Evolutionary conservation across 306 rosid species (phyloP), one percentile per base, ranked within the genome.

Genomic region (Castanospermum australe): DNA sequence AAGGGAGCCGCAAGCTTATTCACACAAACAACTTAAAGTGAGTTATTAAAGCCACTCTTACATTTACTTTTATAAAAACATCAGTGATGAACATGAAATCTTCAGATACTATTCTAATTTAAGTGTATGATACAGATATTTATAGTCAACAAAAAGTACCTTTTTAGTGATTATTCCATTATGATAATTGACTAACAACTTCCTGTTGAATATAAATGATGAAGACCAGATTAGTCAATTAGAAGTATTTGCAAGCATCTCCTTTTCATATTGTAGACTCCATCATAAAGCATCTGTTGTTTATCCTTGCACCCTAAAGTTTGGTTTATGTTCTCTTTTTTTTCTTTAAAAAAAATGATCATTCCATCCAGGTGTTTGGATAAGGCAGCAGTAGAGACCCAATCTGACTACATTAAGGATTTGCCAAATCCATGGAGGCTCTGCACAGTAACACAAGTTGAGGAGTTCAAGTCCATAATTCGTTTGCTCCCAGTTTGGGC

Each of bases 371-470:
- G 97, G 65, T 89, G 81, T 87, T 86, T 94, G 61, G 98, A 94
- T 71, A 94, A 92, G 88, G 96, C 96, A 57, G 85, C 92, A 0
- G 87, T 94, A 74, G 85, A 80, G 85, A 82, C 80, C 0, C 64
- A 84, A 62, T 67, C 69, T 2, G 89, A 91, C 63, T 36, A 41
- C 15, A 22, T 6, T 15, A 83, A 83, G 82, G 87, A 28, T 8
- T 12, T 6, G 11, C 67, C 81, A 44, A 87, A 71, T 41, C 88
- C 96, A 5, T 94, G 98, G 97, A 90, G 80, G 42, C 88, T 92
- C 30, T 92, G 94, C 85, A 89, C 97, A 5, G 90, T 94, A n/a
- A 94, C 94, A 52, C 92, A 94, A 88, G 96, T 94, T 0, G 90
- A 94, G 76, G 98, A 94, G 81, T 89, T 94, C 42, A 94, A 94